phyloP scores from a whole-genome alignment of 805 yeast genomes.

The Wickerhamiella spandovensis region DNA sequence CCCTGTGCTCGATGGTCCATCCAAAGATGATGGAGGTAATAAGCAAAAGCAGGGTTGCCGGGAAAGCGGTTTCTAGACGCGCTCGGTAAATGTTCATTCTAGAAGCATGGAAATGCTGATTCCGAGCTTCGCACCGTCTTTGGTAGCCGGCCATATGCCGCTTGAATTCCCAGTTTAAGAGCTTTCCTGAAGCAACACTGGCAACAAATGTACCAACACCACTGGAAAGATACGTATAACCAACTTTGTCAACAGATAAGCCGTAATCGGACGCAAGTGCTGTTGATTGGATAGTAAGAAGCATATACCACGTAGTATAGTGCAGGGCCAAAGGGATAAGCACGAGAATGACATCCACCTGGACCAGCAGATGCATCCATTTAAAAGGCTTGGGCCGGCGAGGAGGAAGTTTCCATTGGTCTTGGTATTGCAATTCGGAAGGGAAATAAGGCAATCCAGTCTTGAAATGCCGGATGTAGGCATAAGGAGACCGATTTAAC shows the following conservation, averaged over 20 bases:
- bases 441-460: conserved; percentile 17
- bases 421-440: conserved; percentile 11
- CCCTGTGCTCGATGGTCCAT: conserved; percentile 48
- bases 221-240: conserved; percentile 59
- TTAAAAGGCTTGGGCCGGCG: conserved; percentile 10
- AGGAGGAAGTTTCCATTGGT: conserved; percentile 16
- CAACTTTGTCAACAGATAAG: conserved; percentile 43
- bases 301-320: conserved; percentile 58
- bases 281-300: conserved; percentile 52
- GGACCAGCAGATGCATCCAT: conserved; percentile 33
- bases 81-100: conserved; percentile 33
- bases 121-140: neutral
- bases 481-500: conserved; percentile 16
- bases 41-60: conserved; percentile 31
- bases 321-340: conserved; percentile 48
- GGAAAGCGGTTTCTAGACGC: conserved; percentile 35
- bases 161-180: conserved; percentile 40
- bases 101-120: neutral
- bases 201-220: conserved; percentile 57
- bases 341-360: conserved; percentile 33
- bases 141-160: conserved; percentile 13
- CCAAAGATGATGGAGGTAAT: conserved; percentile 45
- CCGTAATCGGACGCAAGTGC: conserved; percentile 37
- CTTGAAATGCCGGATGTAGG: conserved; percentile 8
- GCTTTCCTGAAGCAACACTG: conserved; percentile 42